Evolutionary conservation across 1,284 basidiomycete species (phyloP).

Genomic region (Leccinum pallidistipes): DNA sequence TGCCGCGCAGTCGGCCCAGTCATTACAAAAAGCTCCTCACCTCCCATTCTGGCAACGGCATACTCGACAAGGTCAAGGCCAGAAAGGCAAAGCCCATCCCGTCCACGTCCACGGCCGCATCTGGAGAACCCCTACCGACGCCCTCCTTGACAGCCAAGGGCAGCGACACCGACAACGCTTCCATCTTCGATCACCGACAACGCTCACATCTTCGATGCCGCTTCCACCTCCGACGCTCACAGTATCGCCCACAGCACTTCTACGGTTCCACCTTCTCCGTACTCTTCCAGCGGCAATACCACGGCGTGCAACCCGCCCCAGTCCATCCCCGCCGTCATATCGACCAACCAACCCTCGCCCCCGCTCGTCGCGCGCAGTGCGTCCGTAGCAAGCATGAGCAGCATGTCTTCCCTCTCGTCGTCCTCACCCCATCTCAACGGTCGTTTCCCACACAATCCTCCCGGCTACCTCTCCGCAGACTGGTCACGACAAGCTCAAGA

Average conservation of each 20-base stretch:
- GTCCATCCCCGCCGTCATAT: conserved; percentile 37
- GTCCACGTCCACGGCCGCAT: conserved; percentile 3
- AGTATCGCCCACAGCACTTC: conserved; percentile 31
- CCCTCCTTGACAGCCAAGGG: conserved; percentile 8
- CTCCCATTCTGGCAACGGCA: conserved; percentile 38
- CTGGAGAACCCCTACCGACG: background rate
- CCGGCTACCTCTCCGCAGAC: conserved; percentile 25
- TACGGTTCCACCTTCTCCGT: conserved; percentile 22
- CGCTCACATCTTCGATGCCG: conserved; percentile 27
- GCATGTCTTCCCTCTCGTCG: conserved; percentile 22
- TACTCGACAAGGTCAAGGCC: conserved; percentile 40
- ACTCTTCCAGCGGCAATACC: background rate
- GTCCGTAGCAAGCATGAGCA: conserved; percentile 23
- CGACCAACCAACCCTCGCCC: conserved; percentile 22
- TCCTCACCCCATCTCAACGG: conserved; percentile 15
- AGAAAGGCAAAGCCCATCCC: conserved; percentile 36
- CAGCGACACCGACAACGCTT: conserved; percentile 31
- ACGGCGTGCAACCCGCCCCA: background rate
- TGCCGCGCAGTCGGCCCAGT: no score
- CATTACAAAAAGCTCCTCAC: conserved; percentile 31
- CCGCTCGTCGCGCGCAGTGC: conserved; percentile 17
- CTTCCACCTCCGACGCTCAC: conserved; percentile 32
- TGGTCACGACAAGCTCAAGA: conserved; percentile 13
- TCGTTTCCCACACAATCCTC: conserved; percentile 5
- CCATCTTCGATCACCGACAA: conserved; percentile 30